Percentiles rank a stretch among this genome's conserved stretches.
Conservation (phyloP, 768 basidiomycete species). For the Rhizopogon roseolus region DNA sequence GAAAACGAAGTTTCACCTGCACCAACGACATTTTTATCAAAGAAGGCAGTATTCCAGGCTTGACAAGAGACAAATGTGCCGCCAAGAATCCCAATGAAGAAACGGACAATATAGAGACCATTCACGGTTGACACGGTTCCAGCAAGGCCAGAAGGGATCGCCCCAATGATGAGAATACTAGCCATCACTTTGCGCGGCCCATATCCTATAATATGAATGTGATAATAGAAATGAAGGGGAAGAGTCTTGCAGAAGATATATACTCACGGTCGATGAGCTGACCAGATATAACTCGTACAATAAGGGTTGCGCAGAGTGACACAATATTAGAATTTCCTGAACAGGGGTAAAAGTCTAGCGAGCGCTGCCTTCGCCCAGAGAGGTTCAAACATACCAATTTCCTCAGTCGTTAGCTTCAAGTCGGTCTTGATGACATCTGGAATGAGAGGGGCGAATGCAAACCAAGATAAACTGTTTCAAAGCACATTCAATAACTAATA, state of each 20-base stretch:
- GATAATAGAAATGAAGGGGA: background rate
- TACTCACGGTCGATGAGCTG: constrained; percentile 42
- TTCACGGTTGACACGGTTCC: constrained; percentile 39
- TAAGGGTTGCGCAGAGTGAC: constrained; percentile 42
- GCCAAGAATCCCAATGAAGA: constrained; percentile 59
- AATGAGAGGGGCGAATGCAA: constrained; percentile 58
- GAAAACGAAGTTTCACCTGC: constrained; percentile 12
- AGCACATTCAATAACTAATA: constrained; percentile 16
- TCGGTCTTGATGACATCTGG: constrained; percentile 52
- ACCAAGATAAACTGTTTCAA: constrained; percentile 37
- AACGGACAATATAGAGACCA: constrained; percentile 42
- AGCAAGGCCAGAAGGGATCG: constrained; percentile 55
- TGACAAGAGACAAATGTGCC: constrained; percentile 59
- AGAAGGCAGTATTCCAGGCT: constrained; percentile 58
- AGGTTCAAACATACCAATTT: constrained; percentile 31
- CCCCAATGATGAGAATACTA: constrained; percentile 44
- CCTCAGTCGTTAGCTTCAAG: constrained; percentile 39
- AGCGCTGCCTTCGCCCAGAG: too few relatives aligned
- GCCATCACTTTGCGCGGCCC: constrained; percentile 57
- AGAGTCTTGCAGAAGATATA: background rate
- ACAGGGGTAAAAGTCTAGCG: background rate
- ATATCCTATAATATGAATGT: constrained; percentile 21
- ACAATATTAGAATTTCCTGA: constrained; percentile 45
- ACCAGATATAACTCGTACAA: constrained; percentile 43
- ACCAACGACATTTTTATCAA: constrained; percentile 45